Evolutionary conservation across 108 stramenopile species (phyloP), one percentile per base, ranked within the genome.

Genomic region (Cyclotella sp.): DNA sequence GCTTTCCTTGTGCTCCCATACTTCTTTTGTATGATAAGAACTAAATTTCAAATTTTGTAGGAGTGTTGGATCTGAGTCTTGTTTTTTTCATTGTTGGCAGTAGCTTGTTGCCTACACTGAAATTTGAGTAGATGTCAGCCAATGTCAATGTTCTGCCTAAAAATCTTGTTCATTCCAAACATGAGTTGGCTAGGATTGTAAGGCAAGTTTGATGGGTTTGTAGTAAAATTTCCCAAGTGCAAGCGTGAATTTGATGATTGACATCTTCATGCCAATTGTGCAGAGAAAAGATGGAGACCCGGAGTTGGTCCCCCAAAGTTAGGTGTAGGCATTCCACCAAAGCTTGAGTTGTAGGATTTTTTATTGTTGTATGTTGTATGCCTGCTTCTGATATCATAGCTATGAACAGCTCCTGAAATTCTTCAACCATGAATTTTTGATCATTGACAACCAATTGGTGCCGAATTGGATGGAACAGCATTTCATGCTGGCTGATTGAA

Each of bases 261-360:
- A 72, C 57, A 19, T 72, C 70, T 6, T 55, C 59, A 0, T 10
- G 26, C 42, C 40, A 72, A 13, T 60, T 57, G n/a, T 10, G 0
- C n/a, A 11, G 41, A 26, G 44, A 26, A 12, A 7, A 69, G 53
- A 69, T 54, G 30, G 68, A 53, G 10, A 59, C 6, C 16, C 60
- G 28, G 16, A 62, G 63, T 29, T 49, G 45, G 15, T 70, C 61
- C 21, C 63, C 66, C 7, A 65, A 44, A 5, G 26, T 68, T 18
- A 59, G 83, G 55, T 89, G 83, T 42, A 86, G 66, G 21, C 84
- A 19, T 72, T 89, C 84, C 22, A 83, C 81, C 9, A 86, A 45
- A 0, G 85, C 58, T 24, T 89, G 84, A 5, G 69, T 70, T 65
- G 67, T 71, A 16, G 85, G 85, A 68, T 84, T 85, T 26, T 75